Evolutionary conservation across 441 rosid genomes (phyloP), one percentile per base, ranked within the genome.

Genomic region (Hypseocharis bilobata): DNA sequence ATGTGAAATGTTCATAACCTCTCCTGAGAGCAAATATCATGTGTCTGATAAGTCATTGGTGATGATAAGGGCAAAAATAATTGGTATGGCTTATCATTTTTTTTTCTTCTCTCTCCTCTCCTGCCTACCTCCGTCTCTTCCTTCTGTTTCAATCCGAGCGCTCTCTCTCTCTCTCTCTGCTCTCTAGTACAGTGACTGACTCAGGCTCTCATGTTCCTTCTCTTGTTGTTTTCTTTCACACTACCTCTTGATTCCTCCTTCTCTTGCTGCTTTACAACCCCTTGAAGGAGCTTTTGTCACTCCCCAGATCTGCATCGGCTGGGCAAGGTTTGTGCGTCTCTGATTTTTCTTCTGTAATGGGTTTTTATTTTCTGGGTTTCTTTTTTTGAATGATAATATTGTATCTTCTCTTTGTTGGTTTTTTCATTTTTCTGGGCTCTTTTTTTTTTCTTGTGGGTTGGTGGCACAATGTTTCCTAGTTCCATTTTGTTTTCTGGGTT

Each of bases 81-180:
- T n/a, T n/a, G n/a, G n/a, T n/a, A n/a, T n/a, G n/a, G n/a, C n/a
- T n/a, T n/a, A n/a, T n/a, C n/a, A n/a, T 63, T 47, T 57, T 70
- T 62, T 66, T 60, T 64, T 62, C 60, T 68, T 66, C 71, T 64
- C 65, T 19, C 25, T 44, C 60, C 22, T 32, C 4, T 7, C 32
- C 40, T 23, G 14, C 28, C n/a, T n/a, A n/a, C 62, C 60, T 59
- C 49, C 47, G 56, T 54, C 63, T 58, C 63, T 54, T 72, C 38
- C 57, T 28, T 42, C 66, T 71, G 54, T 76, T 69, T 72, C 71
- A 75, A 58, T 66, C 76, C 82, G 80, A 82, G 83, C 80, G 84
- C 84, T 80, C 32, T 70, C 66, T 70, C 62, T 61, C 68, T 64
- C 68, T 72, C 72, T 58, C 49, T 59, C 28, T 61, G n/a, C n/a